Evolutionary conservation across 345 rosid genomes (phyloP), one percentile per base, ranked within the genome.

Genomic region (Microcos paniculata): DNA sequence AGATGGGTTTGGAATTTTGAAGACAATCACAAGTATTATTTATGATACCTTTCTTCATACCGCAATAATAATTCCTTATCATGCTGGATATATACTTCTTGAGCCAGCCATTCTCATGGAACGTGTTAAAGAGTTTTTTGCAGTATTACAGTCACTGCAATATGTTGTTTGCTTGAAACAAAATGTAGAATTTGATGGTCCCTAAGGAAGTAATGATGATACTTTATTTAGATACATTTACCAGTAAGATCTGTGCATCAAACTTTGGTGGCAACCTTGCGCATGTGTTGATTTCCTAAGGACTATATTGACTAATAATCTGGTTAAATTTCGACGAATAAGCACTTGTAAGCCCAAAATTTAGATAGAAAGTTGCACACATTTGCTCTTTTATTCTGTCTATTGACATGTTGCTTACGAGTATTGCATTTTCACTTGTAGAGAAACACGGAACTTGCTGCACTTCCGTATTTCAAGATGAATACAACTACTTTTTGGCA

Each of bases 361-460:
- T 61, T 43, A 45, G 45, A 48, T 1, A n/a, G 55, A 28, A 61
- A 4, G 23, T 19, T 18, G 14, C 8, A 10, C 2, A 12, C 38
- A 30, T 23, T 31, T 62, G 28, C 49, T 28, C 26, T 26, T 56
- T 46, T 63, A 43, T 51, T 78, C 43, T n/a, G 8, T 71, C 19
- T 26, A 4, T 46, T 23, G 57, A 55, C 8, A 5, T 67, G 51
- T 23, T 63, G 57, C 63, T 73, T 75, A 18, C 64, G 6, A 55
- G 55, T 71, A 69, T 75, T 80, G 23, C 51, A 53, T 58, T 80
- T 51, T 62, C 53, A 51, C 79, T 71, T 84, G 83, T 92, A 95
- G 99, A 95, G 92, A 95, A 91, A 83, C 99, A 95, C 63, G 99
- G 99, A 67, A 95, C 98, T 71, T 95, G 99, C 80, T 89, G 94